Base-by-base conservation (phyloP, 2,329 filamentous ascomycete genomes). In the Rhytidhysteron rufulum region DNA sequence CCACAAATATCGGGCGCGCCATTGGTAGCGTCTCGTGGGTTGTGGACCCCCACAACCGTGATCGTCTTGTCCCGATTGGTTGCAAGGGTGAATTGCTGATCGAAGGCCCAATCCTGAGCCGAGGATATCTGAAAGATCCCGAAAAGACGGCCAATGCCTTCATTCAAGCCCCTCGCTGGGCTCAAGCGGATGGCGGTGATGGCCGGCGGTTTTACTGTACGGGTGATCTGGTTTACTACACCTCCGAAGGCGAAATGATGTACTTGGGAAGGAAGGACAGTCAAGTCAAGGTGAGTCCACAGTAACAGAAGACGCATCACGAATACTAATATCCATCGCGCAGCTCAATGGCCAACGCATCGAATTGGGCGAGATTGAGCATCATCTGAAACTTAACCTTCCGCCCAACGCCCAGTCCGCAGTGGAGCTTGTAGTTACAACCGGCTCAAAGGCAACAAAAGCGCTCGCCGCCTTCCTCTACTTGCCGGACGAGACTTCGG, bases 361-460 rank as follows among this genome's bases (percentile, higher is more conserved):
- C 32, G 70, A 73, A 42, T 50, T 73, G 5, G 69, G 64, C 11
- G 69, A 72, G 42, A 68, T 72, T 34, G 69, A 72, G 41, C 63
- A 70, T 39, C 66, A 70, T 34, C 59, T 69, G 24, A 54, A 62
- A 18, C 50, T 60, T 8, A 60, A 63, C 22, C 57, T 68, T 5
- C 58, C 65, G 4, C 34, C 51, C 3, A 53, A 58, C 9, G 62
- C 62, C 4, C 65, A 70, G 32, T 67, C 66, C 3, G 68, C 66
- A 1, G 69, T 71, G n/a, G 70, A 72, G 34, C 50, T 72, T 0
- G 64, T 62, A 24, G 56, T 54, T 27, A 55, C 59, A 34, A 33
- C 45, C 5, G 53, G 57, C 35, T 45, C 32, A 34, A 60, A 55
- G 25, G 37, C 41, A 8, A 57, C 47, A 1, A 58, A 59, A 21